These are phyloP conservation scores for Starmerella bacillaris DNA, from an alignment of 805 yeast species.

Conservation along the genomic window DNA sequence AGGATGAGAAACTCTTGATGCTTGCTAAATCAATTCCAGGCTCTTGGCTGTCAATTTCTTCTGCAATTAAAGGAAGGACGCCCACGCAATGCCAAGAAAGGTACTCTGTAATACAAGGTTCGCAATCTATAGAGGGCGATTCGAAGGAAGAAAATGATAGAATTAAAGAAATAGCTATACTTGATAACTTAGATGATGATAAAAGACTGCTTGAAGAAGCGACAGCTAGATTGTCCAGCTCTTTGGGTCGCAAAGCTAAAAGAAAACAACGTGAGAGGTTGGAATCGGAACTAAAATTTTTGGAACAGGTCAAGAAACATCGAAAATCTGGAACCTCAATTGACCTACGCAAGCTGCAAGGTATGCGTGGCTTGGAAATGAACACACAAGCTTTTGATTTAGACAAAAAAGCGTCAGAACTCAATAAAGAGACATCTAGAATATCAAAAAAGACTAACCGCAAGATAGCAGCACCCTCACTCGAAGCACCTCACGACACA, in stretches of 20 bases:
- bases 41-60: constrained; percentile 79
- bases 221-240: constrained; percentile 71
- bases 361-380: no score
- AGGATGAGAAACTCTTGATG: constrained; percentile 53
- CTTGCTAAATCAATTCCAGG: constrained; percentile 62
- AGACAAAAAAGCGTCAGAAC: no score
- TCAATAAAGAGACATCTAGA: no score
- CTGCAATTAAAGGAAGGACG: constrained; percentile 62
- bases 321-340: constrained; percentile 3
- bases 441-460: no score
- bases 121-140: neutral
- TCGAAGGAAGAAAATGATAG: neutral
- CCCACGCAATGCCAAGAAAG: constrained; percentile 54
- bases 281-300: constrained; percentile 48
- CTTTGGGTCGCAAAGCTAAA: constrained; percentile 88
- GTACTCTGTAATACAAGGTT: neutral
- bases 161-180: constrained; percentile 24
- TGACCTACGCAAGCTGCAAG: no score
- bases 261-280: constrained; percentile 72
- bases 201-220: constrained; percentile 91
- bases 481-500: no score
- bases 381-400: no score
- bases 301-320: constrained; percentile 1
- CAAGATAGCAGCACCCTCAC: no score
- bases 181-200: constrained; percentile 64